Evolutionary conservation across 2,329 filamentous ascomycete genomes (phyloP).

Genomic region (Ophiosphaerella herpotricha): DNA sequence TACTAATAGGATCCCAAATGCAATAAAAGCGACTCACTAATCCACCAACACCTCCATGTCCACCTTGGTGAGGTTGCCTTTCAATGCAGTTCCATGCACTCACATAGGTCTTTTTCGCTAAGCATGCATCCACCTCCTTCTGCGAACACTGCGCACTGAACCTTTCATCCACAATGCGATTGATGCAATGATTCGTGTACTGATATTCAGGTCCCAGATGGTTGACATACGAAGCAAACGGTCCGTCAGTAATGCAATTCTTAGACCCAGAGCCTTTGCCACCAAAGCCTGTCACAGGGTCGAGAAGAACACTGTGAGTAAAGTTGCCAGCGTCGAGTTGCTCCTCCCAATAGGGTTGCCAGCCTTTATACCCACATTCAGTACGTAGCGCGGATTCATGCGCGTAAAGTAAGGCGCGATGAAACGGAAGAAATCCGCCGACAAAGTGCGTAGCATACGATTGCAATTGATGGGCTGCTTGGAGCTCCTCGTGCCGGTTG

Average conservation of each 20-base stretch:
- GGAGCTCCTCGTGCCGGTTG: constrained; percentile 18
- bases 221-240: constrained; percentile 26
- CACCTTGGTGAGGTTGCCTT: constrained; percentile 10
- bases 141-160: constrained; percentile 1
- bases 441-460: constrained; percentile 7
- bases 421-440: constrained; percentile 45
- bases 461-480: constrained; percentile 10
- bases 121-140: constrained; percentile 11
- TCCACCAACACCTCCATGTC: constrained; percentile 24
- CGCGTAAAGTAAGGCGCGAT: constrained; percentile 38
- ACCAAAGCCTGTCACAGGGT: constrained; percentile 21
- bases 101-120: constrained; percentile 6
- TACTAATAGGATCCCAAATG: background rate
- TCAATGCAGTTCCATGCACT: constrained; percentile 21
- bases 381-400: constrained; percentile 37
- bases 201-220: constrained; percentile 14
- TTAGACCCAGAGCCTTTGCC: constrained; percentile 15
- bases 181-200: constrained; percentile 24
- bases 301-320: constrained; percentile 12
- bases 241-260: constrained; percentile 20
- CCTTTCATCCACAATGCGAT: constrained; percentile 15
- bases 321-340: constrained; percentile 24
- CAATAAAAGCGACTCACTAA: constrained; percentile 7
- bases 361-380: constrained; percentile 40
- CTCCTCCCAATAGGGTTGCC: constrained; percentile 38